Evolutionary conservation across 768 basidiomycete species (phyloP), one percentile per base, ranked within the genome.

Genomic region (Hemileccinum impolitum): DNA sequence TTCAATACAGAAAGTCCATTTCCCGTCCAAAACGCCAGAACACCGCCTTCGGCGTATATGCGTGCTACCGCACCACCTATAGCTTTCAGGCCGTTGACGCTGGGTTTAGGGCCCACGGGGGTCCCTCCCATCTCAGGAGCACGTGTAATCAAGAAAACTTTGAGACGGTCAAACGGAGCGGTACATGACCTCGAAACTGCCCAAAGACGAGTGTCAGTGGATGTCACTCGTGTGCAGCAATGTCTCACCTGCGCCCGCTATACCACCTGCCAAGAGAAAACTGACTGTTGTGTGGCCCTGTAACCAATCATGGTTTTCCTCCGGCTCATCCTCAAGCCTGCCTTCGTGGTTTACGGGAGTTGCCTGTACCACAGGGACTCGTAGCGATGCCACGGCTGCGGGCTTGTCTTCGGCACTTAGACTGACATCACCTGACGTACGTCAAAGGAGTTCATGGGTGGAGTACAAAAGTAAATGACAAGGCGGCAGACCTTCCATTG

Each of bases 1-100:
- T 98, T 98, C 45, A 83, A 79, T 23, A 97, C 88, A 41, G 94
- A 97, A 46, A 99, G 75, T 31, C 85, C 87, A 62, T 93, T 96
- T 6, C 96, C 96, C n/a, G 94, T 93, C 95, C 96, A 99, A 67
- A 98, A 99, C 3, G 86, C 90, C 43, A 85, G 75, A 14, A 96
- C 70, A 7, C 94, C 94, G 28, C 92, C 92, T 67, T 97, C 93
- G 1, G 80, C 70, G 63, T 96, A 96, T 60, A 99, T 90, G 42
- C 86, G 82, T 28, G 74, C 72, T 26, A 94, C 74, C 3, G 94
- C 96, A 36, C 76, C 75, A 28, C 72, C 73, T 18, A 99, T 83
- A 25, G 86, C 77, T 53, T 75, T 82, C 52, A 81, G 57, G 12
- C 86, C 83, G 41, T 74, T 65, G n/a, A 78, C 60, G 53, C 71